Evolutionary conservation across 2,329 filamentous ascomycete genomes (phyloP).

Genomic region (Alternaria arborescens): DNA sequence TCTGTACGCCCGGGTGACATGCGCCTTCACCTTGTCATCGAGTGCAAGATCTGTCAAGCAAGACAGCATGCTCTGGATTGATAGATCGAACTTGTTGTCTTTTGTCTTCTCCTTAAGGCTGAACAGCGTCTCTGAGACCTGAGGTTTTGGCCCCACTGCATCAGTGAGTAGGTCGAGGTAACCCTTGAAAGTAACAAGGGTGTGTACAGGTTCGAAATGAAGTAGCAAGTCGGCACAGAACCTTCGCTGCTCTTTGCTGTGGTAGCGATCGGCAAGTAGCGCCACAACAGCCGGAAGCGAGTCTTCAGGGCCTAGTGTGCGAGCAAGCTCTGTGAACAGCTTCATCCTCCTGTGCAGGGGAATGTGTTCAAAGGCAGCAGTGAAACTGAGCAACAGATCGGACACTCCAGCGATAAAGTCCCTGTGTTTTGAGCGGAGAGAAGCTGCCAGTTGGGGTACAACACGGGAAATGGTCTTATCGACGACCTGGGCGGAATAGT

Average conservation of each 20-base stretch:
- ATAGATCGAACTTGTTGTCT: constrained; percentile 49
- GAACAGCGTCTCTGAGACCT: constrained; percentile 76
- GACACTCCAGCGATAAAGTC: constrained; percentile 83
- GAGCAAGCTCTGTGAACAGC: constrained; percentile 83
- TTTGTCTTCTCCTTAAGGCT: constrained; percentile 61
- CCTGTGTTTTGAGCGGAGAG: constrained; percentile 79
- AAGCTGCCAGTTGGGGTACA: constrained; percentile 87
- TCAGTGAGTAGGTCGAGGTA: constrained; percentile 79
- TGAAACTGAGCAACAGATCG: constrained; percentile 93
- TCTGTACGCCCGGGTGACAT: constrained; percentile 43
- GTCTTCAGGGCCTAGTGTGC: constrained; percentile 84
- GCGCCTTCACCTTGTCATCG: constrained; percentile 42
- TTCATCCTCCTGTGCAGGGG: constrained; percentile 83
- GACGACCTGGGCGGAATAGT: constrained; percentile 96
- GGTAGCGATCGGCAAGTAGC: constrained; percentile 90
- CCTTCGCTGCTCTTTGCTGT: constrained; percentile 75
- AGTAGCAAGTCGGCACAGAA: constrained; percentile 79
- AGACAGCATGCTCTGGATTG: constrained; percentile 50
- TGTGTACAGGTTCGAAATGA: constrained; percentile 75
- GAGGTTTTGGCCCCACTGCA: constrained; percentile 76
- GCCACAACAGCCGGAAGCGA: constrained; percentile 87
- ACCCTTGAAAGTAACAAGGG: constrained; percentile 76
- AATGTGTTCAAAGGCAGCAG: constrained; percentile 95
- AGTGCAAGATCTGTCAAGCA: constrained; percentile 51
- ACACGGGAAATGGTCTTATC: constrained; percentile 93